Conservation (phyloP, 768 basidiomycete genomes). For the Lactarius trivialis region DNA sequence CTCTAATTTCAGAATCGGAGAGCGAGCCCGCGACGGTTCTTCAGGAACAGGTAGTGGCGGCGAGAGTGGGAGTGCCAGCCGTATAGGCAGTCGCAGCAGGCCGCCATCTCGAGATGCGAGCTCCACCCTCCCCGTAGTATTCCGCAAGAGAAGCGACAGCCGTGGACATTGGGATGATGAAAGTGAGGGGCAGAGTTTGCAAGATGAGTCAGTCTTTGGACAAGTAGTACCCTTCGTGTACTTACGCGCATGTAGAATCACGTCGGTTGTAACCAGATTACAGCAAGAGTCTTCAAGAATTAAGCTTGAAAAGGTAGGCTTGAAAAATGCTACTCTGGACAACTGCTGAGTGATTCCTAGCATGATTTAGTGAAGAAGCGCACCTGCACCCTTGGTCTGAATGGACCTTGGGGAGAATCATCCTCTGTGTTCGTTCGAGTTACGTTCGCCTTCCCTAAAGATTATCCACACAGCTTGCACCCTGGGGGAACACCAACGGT, state of each 20-base stretch:
- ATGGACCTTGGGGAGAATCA: constrained; percentile 87
- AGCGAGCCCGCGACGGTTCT: constrained; percentile 44
- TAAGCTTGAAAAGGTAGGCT: constrained; percentile 73
- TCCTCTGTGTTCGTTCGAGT: constrained; percentile 82
- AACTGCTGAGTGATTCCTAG: constrained; percentile 30
- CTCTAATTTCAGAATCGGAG: constrained; percentile 62
- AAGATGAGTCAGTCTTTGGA: constrained; percentile 59
- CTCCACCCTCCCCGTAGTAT: constrained; percentile 8
- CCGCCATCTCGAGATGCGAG: constrained; percentile 20
- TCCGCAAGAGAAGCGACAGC: constrained; percentile 42
- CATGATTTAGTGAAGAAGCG: constrained; percentile 66
- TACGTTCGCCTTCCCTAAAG: constrained; percentile 81
- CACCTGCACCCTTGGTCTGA: constrained; percentile 77
- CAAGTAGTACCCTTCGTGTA: neutral
- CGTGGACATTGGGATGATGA: constrained; percentile 32
- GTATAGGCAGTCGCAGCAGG: constrained; percentile 39
- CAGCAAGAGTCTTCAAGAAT: constrained; percentile 50
- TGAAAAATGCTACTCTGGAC: neutral
- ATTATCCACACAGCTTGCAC: constrained; percentile 60
- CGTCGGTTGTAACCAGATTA: constrained; percentile 62
- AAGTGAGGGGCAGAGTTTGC: constrained; percentile 45
- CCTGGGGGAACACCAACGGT: constrained; percentile 67
- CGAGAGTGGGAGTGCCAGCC: constrained; percentile 42
- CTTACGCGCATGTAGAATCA: constrained; percentile 48
- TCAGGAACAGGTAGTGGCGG: constrained; percentile 46